Evolutionary conservation across 2,329 filamentous ascomycete genomes (phyloP).

Genomic region (Sporothrix pallida): DNA sequence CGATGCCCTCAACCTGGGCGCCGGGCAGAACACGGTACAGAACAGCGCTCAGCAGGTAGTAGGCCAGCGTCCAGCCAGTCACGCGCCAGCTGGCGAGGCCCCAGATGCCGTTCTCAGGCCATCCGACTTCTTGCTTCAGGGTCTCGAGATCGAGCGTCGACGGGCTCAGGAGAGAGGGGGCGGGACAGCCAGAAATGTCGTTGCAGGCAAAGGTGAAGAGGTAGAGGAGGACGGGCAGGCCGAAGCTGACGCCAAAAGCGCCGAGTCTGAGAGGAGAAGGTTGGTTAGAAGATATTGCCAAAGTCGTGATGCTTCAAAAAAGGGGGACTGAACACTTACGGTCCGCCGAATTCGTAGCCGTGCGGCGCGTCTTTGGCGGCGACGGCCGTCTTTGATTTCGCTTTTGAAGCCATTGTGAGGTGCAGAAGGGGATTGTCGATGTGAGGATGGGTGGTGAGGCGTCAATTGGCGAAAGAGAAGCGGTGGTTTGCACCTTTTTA

Average conservation of each 20-base stretch:
- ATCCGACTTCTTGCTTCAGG: conserved; percentile 81
- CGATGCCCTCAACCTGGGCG: conserved; percentile 70
- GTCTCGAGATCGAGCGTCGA: conserved; percentile 71
- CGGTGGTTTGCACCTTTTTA: not conserved
- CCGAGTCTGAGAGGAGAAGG: conserved; percentile 63
- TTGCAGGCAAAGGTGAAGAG: conserved; percentile 86
- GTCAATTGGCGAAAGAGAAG: not conserved
- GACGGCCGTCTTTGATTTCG: conserved; percentile 7
- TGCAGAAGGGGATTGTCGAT: no score
- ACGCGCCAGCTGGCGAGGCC: conserved; percentile 74
- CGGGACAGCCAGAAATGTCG: conserved; percentile 88
- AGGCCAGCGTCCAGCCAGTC: conserved; percentile 72
- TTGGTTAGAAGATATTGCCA: not conserved
- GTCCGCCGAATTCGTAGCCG: conserved; percentile 60
- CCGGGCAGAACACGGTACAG: conserved; percentile 80
- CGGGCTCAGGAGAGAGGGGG: conserved; percentile 77
- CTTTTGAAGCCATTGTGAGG: conserved; percentile 30
- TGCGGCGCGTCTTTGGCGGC: conserved; percentile 40
- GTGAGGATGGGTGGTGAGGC: not conserved
- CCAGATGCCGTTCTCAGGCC: conserved; percentile 72
- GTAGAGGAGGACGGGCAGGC: conserved; percentile 80
- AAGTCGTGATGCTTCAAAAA: not conserved
- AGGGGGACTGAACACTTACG: conserved; percentile 47
- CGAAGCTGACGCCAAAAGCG: conserved; percentile 77
- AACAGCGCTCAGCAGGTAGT: conserved; percentile 77